phyloP scores from a whole-genome alignment of 2,329 filamentous ascomycete species.

The Colletotrichum musicola region DNA sequence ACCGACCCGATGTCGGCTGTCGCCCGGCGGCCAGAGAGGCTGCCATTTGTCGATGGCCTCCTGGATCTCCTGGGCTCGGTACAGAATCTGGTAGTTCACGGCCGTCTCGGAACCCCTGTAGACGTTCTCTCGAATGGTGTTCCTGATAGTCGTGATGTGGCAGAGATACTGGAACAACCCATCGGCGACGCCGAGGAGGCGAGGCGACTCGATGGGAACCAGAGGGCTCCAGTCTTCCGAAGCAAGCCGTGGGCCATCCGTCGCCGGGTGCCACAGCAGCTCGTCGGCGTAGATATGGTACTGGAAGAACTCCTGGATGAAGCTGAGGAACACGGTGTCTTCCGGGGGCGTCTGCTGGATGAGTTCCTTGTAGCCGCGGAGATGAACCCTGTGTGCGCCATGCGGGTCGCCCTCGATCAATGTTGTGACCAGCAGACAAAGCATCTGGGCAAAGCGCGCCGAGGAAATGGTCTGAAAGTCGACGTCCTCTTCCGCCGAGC shows the following conservation, averaged over 20 bases:
- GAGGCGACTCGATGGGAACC: conserved; percentile 59
- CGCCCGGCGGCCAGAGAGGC: conserved; percentile 70
- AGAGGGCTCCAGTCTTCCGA: conserved; percentile 59
- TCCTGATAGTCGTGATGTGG: conserved; percentile 82
- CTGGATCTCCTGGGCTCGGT: conserved; percentile 81
- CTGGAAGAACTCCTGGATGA: conserved; percentile 84
- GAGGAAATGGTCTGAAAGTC: conserved; percentile 62
- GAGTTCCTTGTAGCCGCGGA: conserved; percentile 80
- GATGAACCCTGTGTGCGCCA: conserved; percentile 84
- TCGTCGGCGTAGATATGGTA: conserved; percentile 81
- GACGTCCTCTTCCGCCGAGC: conserved; percentile 55
- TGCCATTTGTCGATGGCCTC: conserved; percentile 80
- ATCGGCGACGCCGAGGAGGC: conserved; percentile 85
- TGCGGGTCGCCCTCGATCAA: conserved; percentile 66
- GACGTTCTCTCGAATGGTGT: conserved; percentile 78
- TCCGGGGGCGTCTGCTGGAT: conserved; percentile 72
- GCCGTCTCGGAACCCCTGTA: conserved; percentile 71
- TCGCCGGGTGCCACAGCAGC: conserved; percentile 64
- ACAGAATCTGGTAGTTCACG: conserved; percentile 80
- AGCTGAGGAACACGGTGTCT: conserved; percentile 73
- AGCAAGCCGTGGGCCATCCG: conserved; percentile 52
- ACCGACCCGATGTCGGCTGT: conserved; percentile 68
- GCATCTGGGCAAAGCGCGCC: conserved; percentile 72
- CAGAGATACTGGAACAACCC: conserved; percentile 84
- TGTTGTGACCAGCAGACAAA: conserved; percentile 71